Evolutionary conservation across 331 rosid genomes (phyloP).

Genomic region (Cydonia oblonga): DNA sequence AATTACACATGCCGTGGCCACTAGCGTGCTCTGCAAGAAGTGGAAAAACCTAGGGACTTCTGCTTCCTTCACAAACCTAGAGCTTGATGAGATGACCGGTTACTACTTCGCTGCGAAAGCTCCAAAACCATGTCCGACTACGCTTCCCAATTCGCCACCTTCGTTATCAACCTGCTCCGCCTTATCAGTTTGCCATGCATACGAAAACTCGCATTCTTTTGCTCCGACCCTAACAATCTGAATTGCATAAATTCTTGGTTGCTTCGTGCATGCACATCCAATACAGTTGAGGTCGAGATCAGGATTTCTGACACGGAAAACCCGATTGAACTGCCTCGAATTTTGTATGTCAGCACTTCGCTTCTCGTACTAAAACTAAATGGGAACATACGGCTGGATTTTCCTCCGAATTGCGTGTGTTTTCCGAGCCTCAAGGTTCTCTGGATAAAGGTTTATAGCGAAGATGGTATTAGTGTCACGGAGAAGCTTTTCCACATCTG

Average conservation of each 20-base stretch:
- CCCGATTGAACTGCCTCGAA: neutral
- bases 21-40: neutral
- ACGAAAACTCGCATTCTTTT: neutral
- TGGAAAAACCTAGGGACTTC: constrained; percentile 3
- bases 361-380: neutral
- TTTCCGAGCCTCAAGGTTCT: constrained; percentile 4
- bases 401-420: neutral
- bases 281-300: neutral
- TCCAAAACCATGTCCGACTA: neutral
- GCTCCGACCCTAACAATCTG: neutral
- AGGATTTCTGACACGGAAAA: neutral
- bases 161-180: neutral
- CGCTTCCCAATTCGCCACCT: neutral
- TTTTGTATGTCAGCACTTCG: neutral
- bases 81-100: constrained; percentile 3
- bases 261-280: neutral
- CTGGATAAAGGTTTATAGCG: neutral
- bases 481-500: neutral
- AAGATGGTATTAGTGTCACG: neutral
- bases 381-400: neutral
- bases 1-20: neutral
- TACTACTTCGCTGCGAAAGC: neutral
- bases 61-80: neutral
- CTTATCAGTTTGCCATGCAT: neutral
- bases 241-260: neutral